A percentile compares a stretch with the other conserved stretches of the same genome.
Conservation (phyloP, 2,329 filamentous ascomycete genomes). For the Cordyceps pruinosa region DNA sequence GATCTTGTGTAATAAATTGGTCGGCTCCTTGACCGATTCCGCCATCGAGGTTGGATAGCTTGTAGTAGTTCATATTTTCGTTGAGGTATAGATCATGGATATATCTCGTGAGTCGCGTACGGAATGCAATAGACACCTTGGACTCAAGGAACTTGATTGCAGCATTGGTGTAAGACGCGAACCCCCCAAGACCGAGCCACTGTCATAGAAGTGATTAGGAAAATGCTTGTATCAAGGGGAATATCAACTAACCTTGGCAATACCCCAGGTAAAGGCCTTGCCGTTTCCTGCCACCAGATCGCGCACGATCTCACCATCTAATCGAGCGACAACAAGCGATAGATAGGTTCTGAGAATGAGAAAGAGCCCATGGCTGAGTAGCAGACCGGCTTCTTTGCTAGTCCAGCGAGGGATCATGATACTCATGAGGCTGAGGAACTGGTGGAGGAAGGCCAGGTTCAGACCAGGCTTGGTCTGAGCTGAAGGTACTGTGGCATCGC, state of each 20-base stretch:
- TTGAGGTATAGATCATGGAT: constrained; percentile 97
- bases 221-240: background rate
- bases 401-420: constrained; percentile 96
- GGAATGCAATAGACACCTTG: constrained; percentile 96
- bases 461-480: constrained; percentile 88
- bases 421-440: constrained; percentile 91
- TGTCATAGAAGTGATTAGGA: constrained; percentile 20
- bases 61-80: constrained; percentile 93
- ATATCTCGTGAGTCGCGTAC: constrained; percentile 87
- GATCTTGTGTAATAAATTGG: constrained; percentile 94
- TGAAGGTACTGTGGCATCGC: constrained; percentile 71
- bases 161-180: constrained; percentile 95
- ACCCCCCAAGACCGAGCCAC: constrained; percentile 89
- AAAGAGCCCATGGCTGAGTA: constrained; percentile 84
- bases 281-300: constrained; percentile 95
- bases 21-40: constrained; percentile 88
- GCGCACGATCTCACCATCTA: constrained; percentile 93
- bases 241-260: constrained; percentile 56
- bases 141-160: constrained; percentile 99
- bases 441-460: constrained; percentile 92
- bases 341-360: constrained; percentile 89
- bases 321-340: constrained; percentile 81
- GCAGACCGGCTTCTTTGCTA: constrained; percentile 87
- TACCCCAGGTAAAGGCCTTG: constrained; percentile 77
- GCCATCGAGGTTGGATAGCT: constrained; percentile 85